Conservation (phyloP, 1,284 basidiomycete species). For the Trichosporon sp. region DNA sequence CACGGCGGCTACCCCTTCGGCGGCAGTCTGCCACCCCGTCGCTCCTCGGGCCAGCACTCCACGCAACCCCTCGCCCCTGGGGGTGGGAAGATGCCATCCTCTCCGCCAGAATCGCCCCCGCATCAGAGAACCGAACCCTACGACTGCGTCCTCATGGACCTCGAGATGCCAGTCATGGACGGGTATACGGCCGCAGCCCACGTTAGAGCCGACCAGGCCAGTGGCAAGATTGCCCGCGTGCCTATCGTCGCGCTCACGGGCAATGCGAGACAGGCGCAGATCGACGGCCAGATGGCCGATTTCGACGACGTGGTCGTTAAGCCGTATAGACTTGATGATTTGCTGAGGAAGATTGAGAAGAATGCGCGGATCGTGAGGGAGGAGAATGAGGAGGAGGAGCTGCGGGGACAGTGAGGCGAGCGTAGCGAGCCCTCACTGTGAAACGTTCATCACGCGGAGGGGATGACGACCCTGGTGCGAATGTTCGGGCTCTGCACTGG, state of each 20-base stretch:
- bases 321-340: conserved; percentile 35
- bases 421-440: no score
- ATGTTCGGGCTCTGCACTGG: no score
- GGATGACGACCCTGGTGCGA: no score
- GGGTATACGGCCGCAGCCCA: conserved; percentile 15
- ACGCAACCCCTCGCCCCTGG: neutral
- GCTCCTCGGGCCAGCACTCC: neutral
- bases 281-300: conserved; percentile 25
- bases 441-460: no score
- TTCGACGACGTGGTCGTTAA: conserved; percentile 40
- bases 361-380: conserved; percentile 7
- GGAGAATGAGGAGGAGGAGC: neutral
- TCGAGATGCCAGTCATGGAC: conserved; percentile 43
- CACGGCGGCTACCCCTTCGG: neutral
- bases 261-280: conserved; percentile 19
- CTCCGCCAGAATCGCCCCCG: conserved; percentile 11
- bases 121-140: conserved; percentile 16
- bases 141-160: conserved; percentile 45
- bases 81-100: neutral
- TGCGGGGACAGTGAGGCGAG: no score
- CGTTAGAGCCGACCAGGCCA: conserved; percentile 14
- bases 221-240: conserved; percentile 1
- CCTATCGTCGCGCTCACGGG: conserved; percentile 21
- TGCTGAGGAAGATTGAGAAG: conserved; percentile 33
- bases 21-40: neutral